phyloP scores from a whole-genome alignment of 257 asterid species.

The Schizonepeta tenuifolia region DNA sequence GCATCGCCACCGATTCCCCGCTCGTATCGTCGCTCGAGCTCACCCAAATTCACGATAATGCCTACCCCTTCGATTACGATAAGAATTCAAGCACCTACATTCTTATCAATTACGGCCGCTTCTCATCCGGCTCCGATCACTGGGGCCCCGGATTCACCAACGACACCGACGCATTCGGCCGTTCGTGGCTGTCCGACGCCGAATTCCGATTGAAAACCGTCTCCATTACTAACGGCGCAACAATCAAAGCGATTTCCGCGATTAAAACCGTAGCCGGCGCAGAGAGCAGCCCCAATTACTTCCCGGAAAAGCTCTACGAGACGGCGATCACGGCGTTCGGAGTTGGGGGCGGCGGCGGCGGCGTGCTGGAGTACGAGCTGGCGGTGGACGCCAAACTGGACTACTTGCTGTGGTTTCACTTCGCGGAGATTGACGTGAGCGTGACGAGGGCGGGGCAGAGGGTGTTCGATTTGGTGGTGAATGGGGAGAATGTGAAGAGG shows the following conservation, averaged over 20 bases:
- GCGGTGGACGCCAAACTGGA: conserved; percentile 88
- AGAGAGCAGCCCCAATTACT: conserved; percentile 68
- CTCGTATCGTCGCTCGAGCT: conserved; percentile 73
- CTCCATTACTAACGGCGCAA: conserved; percentile 43
- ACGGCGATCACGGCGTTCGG: conserved; percentile 64
- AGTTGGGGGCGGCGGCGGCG: conserved; percentile 57
- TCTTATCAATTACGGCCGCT: conserved; percentile 80
- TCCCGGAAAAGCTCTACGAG: conserved; percentile 77
- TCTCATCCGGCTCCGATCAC: conserved; percentile 79
- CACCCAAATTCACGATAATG: conserved; percentile 50
- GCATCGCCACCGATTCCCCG: conserved; percentile 96
- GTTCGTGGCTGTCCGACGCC: conserved; percentile 82
- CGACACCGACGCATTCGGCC: conserved; percentile 77
- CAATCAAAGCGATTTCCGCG: conserved; percentile 68
- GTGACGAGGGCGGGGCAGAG: conserved; percentile 75
- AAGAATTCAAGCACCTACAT: conserved; percentile 46
- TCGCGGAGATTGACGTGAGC: conserved; percentile 90
- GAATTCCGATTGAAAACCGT: conserved; percentile 39
- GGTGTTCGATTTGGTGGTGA: conserved; percentile 85
- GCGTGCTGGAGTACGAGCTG: conserved; percentile 67
- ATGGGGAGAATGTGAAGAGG: conserved; percentile 68
- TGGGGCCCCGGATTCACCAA: conserved; percentile 96
- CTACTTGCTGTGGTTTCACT: conserved; percentile 84
- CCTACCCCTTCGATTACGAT: conserved; percentile 48
- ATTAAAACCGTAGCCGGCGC: conserved; percentile 47